Evolutionary conservation across 305 asterid genomes (phyloP).

Genomic region (Galium porrigens): DNA sequence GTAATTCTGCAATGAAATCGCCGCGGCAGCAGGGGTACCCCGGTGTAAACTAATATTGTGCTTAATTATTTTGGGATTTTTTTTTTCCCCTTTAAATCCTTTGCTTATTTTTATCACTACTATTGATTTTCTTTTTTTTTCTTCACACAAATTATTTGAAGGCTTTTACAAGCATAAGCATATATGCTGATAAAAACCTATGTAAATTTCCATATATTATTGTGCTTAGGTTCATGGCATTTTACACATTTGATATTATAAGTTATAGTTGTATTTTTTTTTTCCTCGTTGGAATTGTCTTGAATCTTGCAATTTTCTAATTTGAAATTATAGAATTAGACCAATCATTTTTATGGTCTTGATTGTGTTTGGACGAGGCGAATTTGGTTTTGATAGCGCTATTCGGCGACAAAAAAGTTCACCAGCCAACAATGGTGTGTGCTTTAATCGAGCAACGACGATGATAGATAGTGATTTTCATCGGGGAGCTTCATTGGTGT

Average conservation of each 20-base stretch:
- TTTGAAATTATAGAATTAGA: background rate
- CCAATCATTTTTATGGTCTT: too few species aligned
- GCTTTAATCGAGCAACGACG: too few species aligned
- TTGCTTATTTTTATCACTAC: background rate
- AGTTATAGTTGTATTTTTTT: background rate
- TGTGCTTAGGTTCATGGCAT: background rate
- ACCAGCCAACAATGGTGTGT: too few species aligned
- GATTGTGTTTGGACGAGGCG: too few species aligned
- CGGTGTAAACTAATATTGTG: conserved; percentile 5
- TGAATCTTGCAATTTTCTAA: background rate
- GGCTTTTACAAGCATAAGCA: background rate
- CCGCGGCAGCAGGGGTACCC: conserved; percentile 3
- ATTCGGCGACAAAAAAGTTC: too few species aligned
- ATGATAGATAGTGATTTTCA: too few species aligned
- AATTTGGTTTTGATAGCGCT: too few species aligned
- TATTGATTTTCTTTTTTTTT: background rate
- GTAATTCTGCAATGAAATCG: background rate
- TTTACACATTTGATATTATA: background rate
- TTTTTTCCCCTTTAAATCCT: background rate
- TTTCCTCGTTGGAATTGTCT: too few species aligned
- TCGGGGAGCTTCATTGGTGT: too few species aligned
- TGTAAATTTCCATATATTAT: background rate
- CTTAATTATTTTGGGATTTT: background rate
- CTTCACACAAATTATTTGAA: background rate
- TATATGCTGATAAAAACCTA: too few species aligned